phyloP scores from a whole-genome alignment of 2,329 filamentous ascomycete species.

The Fusarium sp. region DNA sequence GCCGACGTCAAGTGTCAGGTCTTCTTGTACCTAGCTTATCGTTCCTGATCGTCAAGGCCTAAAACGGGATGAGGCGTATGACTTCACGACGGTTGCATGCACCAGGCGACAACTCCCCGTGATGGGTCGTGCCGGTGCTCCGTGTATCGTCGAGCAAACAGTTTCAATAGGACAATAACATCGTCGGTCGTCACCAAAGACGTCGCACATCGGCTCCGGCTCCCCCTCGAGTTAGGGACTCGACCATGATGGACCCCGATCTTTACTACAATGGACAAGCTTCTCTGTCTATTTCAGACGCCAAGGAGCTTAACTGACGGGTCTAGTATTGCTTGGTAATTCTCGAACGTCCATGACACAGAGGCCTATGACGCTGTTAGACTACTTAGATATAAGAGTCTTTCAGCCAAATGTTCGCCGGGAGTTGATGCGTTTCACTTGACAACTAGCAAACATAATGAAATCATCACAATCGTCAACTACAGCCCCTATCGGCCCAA shows the following conservation, averaged over 20 bases:
- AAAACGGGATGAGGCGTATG: background rate
- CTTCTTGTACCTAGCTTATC: background rate
- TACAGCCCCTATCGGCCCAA: background rate
- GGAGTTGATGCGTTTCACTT: background rate
- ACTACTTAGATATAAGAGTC: constrained; percentile 27
- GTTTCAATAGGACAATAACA: constrained; percentile 6
- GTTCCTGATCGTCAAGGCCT: constrained; percentile 14
- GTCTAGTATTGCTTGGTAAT: background rate
- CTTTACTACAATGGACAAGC: background rate
- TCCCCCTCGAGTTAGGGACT: background rate
- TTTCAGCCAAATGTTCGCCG: background rate
- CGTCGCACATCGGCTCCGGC: constrained; percentile 11
- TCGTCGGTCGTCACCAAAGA: constrained; percentile 12
- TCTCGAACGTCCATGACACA: background rate
- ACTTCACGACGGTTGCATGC: constrained; percentile 10
- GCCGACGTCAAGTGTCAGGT: constrained; percentile 13
- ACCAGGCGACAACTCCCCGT: background rate
- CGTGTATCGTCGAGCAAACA: background rate
- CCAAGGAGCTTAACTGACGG: background rate
- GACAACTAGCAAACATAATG: constrained; percentile 10
- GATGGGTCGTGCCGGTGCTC: background rate
- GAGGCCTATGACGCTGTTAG: background rate
- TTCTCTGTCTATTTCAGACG: background rate
- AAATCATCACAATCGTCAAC: constrained; percentile 16
- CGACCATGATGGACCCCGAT: background rate